Percentiles rank a stretch among this genome's conserved stretches.
Conservation (phyloP, 108 stramenopile genomes). For the Cyclostephanos invisitatus region DNA sequence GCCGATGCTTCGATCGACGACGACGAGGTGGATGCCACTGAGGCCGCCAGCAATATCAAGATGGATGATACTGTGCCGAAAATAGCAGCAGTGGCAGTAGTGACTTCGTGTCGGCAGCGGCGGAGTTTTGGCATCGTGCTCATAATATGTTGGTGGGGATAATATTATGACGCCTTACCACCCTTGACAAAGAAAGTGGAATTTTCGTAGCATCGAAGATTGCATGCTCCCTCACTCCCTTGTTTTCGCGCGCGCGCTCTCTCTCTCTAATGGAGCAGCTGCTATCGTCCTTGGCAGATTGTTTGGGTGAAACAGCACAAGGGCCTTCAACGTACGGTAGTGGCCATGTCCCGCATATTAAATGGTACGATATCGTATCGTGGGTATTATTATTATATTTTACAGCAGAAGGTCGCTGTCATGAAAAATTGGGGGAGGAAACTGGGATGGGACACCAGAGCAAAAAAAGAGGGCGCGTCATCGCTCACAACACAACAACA, state of each 20-base stretch:
- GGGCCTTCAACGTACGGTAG: neutral
- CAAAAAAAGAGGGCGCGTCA: no score
- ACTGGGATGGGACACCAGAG: no score
- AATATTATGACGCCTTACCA: no score
- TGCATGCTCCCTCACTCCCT: no score
- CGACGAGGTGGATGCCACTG: neutral
- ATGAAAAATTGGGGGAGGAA: no score
- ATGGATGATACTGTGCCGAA: neutral
- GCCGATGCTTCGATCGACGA: neutral
- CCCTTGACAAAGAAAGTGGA: no score
- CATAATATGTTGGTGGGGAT: neutral
- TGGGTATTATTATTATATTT: no score
- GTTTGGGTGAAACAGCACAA: neutral
- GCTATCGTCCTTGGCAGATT: neutral
- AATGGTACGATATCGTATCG: no score
- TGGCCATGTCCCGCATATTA: neutral
- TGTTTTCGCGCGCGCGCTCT: no score
- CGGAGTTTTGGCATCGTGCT: neutral
- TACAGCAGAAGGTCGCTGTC: neutral
- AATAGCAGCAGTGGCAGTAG: neutral
- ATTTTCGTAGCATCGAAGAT: no score
- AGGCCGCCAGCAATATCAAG: slow-evolving; percentile 1
- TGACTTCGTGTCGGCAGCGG: neutral
- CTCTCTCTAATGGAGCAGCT: no score
- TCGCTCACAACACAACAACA: no score